phyloP scores from a whole-genome alignment of 805 yeast genomes.

The Ogataea sp. region DNA sequence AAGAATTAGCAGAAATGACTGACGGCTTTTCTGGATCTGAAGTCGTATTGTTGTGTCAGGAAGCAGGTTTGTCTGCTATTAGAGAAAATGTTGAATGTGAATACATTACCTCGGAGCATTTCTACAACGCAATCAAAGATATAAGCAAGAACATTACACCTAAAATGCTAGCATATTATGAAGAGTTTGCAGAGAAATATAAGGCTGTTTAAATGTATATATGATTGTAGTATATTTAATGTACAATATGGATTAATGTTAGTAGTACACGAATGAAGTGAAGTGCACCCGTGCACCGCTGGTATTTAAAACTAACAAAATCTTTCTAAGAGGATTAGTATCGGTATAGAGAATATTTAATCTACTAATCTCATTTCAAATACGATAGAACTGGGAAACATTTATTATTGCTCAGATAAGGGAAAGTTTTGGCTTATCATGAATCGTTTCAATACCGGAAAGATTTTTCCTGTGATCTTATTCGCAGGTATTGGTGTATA shows the following conservation, averaged over 20 bases:
- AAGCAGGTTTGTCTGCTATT: conserved; percentile 91
- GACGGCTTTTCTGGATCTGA: conserved; percentile 84
- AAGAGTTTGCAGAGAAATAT: conserved; percentile 37
- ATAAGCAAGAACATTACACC: conserved; percentile 74
- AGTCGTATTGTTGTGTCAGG: conserved; percentile 84
- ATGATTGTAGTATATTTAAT: too few species aligned
- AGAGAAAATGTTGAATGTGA: conserved; percentile 60
- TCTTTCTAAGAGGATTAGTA: too few species aligned
- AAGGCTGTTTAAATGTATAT: conserved; percentile 8
- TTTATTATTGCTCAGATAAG: too few species aligned
- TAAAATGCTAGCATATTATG: conserved; percentile 77
- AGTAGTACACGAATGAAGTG: too few species aligned
- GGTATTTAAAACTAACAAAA: too few species aligned
- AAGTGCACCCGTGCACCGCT: background rate
- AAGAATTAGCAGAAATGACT: conserved; percentile 49
- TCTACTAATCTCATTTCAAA: too few species aligned
- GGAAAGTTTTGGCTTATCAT: too few species aligned
- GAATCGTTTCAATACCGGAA: conserved; percentile 10
- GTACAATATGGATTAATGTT: too few species aligned
- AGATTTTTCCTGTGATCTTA: conserved; percentile 16
- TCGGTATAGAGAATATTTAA: too few species aligned
- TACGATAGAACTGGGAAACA: too few species aligned
- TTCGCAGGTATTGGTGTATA: conserved; percentile 33
- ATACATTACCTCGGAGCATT: conserved; percentile 55
- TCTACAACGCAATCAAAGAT: conserved; percentile 58